Evolutionary conservation across 371 early-diverging fungal genomes (phyloP), one percentile per base, ranked within the genome.

Genomic region (Mucor piriformis): DNA sequence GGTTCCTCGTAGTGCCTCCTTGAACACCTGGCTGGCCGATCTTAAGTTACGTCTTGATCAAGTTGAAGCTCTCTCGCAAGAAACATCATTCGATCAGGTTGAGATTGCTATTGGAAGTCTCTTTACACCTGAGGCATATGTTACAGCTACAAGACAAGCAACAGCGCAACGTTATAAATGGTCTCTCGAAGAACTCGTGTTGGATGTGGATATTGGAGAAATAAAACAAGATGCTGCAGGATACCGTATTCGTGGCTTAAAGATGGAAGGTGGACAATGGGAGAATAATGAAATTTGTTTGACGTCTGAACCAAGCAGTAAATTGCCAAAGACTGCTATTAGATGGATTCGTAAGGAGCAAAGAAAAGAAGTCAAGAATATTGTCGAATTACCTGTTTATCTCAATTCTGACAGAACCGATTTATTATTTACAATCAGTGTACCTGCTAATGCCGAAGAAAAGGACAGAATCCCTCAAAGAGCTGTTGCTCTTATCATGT

Each of bases 111-210:
- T 95, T 24, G 97, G 97, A 33, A 95, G 94, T 1, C 66, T 96
- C 23, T 90, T 95, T 74, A 87, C 86, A 46, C 95, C 97, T 23
- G 94, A 95, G 73, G 96, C 96, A 3, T 95, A 87, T 62, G 77
- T 96, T 16, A 96, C 96, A 0, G 96, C 95, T 16, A 91, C 96
- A 11, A 83, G 95, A 51, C 97, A 96, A 70, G 82, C 87, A 6
- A 91, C 85, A 1, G 95, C 97, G 11, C 92, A 88, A 67, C 68
- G 66, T 27, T 66, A 82, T 44, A 66, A 74, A 25, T 88, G 86
- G 81, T 90, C 89, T 46, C 69, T 88, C 20, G 88, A 88, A 75
- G 86, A 88, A 63, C 77, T 91, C n/a, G 65, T 64, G 6, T 57
- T 90, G 18, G 71, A 77, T 55, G 63, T 89, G 7, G 74, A 74